Evolutionary conservation across 371 early-diverging fungal genomes (phyloP), one percentile per base, ranked within the genome.

Genomic region (Umbelopsis sp.): DNA sequence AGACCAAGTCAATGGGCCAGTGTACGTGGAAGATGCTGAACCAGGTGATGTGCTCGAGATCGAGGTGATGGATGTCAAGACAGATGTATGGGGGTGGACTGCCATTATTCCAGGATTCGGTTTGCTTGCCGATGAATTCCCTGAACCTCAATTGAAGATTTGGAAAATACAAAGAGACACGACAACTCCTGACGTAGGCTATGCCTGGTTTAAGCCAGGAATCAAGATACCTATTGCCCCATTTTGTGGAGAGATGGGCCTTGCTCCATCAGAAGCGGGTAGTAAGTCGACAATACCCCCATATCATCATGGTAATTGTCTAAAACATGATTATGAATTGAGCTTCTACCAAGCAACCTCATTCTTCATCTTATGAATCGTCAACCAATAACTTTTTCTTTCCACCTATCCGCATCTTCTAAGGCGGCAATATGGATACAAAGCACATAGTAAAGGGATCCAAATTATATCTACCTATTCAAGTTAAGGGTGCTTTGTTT

Each of bases 211-310:
- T 29, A 57, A 24, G 10, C 35, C 29, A 37, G 57, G 57, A 12
- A 57, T 57, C 22, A n/a, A 25, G 57, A 57, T 57, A 57, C 57
- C 57, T n/a, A 57, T 57, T 12, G 57, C 57, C 5, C 57, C 57
- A 57, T 57, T 57, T 29, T 57, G 57, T 57, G 57, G 57, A n/a
- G 57, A 57, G 18, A 57, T 57, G 57, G 57, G 57, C 3, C 16
- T 57, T 16, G 57, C 57, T 57, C 57, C 57, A 12, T 16, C 35
- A 16, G 57, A 57, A 25, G 3, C 57, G 7, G 57, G 57, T 5
- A 25, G 10, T 7, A 57, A 57, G 18, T 57, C 57, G 35, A 57
- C 57, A 10, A 57, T 57, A 25, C 57, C 57, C 1, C 57, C 57
- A n/a, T 57, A 57, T 25, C 57, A 57, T 57, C 57, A 57, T 24